Conservation (phyloP, 2,329 filamentous ascomycete species). For the Neofusicoccum umdonicola region DNA sequence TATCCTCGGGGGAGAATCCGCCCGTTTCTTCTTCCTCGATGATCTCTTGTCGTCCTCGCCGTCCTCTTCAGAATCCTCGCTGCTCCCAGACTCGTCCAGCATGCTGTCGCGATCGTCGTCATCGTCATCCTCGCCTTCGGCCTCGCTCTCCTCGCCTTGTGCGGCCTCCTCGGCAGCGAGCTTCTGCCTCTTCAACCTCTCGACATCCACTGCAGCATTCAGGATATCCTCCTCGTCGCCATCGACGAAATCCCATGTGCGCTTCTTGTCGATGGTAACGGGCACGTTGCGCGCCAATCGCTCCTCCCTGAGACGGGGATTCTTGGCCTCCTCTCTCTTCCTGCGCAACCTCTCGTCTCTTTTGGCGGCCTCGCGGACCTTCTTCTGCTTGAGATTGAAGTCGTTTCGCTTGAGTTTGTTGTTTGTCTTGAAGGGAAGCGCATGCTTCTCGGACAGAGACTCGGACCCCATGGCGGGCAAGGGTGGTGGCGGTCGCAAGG, state of each 20-base stretch:
- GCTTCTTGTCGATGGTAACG: constrained; percentile 76
- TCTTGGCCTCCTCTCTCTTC: constrained; percentile 80
- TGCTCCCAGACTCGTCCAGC: constrained; percentile 60
- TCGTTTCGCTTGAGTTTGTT: constrained; percentile 81
- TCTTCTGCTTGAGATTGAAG: constrained; percentile 78
- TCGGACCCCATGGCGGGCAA: constrained; percentile 48
- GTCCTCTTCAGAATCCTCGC: constrained; percentile 24
- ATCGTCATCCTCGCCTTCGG: constrained; percentile 53
- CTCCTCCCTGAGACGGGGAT: constrained; percentile 71
- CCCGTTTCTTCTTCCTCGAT: neutral
- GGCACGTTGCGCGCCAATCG: constrained; percentile 77
- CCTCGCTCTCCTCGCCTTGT: constrained; percentile 43
- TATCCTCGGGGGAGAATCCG: constrained; percentile 38
- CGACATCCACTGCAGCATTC: constrained; percentile 47
- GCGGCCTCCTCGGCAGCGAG: constrained; percentile 17
- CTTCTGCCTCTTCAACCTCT: constrained; percentile 19
- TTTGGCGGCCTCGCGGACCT: constrained; percentile 68
- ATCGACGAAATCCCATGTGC: constrained; percentile 19
- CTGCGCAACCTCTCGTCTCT: constrained; percentile 74
- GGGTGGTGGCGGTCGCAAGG: neutral
- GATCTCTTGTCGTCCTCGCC: constrained; percentile 30
- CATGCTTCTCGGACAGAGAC: constrained; percentile 45
- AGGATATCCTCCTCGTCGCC: constrained; percentile 24
- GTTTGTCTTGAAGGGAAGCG: constrained; percentile 55
- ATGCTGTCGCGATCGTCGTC: constrained; percentile 71